A percentile compares a stretch with the other conserved stretches of the same genome.
Evolutionary conservation across 305 asterid genomes (phyloP).

Genomic region (Fraxinus sp.): DNA sequence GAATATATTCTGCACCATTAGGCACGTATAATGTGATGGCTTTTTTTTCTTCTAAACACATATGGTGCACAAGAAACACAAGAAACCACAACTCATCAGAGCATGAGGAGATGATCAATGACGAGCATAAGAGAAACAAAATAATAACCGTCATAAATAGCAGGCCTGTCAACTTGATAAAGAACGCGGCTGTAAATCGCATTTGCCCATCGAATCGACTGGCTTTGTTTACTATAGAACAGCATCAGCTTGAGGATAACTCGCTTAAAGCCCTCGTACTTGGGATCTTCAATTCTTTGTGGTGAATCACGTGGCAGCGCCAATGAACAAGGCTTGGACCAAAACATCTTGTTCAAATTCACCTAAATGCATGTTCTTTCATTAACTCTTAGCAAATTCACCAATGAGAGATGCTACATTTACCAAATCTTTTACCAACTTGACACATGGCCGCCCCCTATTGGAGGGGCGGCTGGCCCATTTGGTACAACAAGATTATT

Average conservation of each 20-base stretch:
- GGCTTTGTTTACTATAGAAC: constrained; percentile 87
- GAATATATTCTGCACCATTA: not conserved
- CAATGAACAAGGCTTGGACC: constrained; percentile 85
- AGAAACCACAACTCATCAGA: not conserved
- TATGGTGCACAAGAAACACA: not conserved
- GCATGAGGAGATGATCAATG: not conserved
- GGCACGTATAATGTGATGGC: not conserved
- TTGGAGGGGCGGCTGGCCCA: too few relatives aligned
- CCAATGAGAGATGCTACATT: constrained; percentile 6
- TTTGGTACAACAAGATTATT: too few relatives aligned
- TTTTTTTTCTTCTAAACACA: not conserved
- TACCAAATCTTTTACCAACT: too few relatives aligned
- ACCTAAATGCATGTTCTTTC: constrained; percentile 43
- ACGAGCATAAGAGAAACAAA: constrained; percentile 16
- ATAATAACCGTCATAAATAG: constrained; percentile 72
- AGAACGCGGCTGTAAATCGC: constrained; percentile 64
- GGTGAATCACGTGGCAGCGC: constrained; percentile 74
- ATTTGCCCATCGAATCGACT: constrained; percentile 81
- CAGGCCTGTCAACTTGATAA: constrained; percentile 78
- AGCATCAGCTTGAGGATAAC: constrained; percentile 60
- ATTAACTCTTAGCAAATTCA: constrained; percentile 28
- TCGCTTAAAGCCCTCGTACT: constrained; percentile 60
- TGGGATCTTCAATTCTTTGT: constrained; percentile 62
- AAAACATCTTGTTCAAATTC: constrained; percentile 80
- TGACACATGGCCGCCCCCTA: too few relatives aligned